These are phyloP conservation scores for Rickenella mellea DNA, from an alignment of 768 basidiomycete genomes.

Conservation along the genomic window DNA sequence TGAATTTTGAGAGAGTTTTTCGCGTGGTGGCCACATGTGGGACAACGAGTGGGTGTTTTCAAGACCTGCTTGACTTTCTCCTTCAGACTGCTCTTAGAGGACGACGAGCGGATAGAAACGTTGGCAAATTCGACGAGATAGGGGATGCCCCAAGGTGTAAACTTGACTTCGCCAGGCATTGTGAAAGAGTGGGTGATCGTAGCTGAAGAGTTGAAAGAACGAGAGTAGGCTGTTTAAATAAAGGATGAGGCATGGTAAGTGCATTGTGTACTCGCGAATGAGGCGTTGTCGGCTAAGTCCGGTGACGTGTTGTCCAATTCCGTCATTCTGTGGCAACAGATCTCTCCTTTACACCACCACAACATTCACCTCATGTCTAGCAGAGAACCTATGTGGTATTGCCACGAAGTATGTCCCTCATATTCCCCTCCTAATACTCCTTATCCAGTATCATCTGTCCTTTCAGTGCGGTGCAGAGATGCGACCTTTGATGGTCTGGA, in stretches of 20 bases:
- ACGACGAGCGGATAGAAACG: conserved; percentile 17
- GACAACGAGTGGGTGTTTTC: background rate
- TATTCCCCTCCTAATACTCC: conserved; percentile 3
- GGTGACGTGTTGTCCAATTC: background rate
- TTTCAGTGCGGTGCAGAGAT: conserved; percentile 79
- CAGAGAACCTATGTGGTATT: conserved; percentile 71
- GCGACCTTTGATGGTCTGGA: conserved; percentile 72
- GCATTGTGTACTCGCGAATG: background rate
- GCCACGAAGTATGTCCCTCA: conserved; percentile 45
- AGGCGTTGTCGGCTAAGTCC: background rate
- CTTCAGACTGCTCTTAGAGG: background rate
- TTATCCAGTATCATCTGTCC: conserved; percentile 2
- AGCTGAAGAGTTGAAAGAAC: background rate
- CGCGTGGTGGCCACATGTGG: background rate
- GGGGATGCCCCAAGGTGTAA: conserved; percentile 23
- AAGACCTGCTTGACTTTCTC: background rate
- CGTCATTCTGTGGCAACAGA: background rate
- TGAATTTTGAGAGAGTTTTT: conserved; percentile 5
- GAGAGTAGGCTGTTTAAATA: background rate
- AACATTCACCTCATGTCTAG: conserved; percentile 50
- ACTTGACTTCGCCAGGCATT: conserved; percentile 20
- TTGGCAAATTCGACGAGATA: conserved; percentile 26
- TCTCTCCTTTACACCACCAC: background rate
- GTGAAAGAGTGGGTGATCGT: background rate
- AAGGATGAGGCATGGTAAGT: background rate